Conservation (phyloP, 139 green algal species). For the Chara braunii region DNA sequence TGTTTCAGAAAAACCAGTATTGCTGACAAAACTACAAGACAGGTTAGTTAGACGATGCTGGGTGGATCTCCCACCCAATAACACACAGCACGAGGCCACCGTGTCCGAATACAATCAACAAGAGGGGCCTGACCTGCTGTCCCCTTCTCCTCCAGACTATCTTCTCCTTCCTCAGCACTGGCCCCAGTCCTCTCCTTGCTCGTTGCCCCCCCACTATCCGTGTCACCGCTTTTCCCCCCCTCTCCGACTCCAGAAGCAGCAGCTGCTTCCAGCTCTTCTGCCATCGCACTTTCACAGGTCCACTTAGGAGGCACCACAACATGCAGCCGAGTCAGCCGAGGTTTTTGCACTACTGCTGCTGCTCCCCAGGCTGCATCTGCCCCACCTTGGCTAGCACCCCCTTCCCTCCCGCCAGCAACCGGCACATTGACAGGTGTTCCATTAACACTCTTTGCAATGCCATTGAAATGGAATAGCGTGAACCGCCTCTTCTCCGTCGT, state of each 20-base stretch:
- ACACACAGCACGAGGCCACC: slow-evolving; percentile 38
- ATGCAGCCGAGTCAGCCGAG: slow-evolving; percentile 15
- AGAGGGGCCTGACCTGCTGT: slow-evolving; percentile 18
- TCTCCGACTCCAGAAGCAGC: too few relatives aligned
- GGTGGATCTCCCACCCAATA: slow-evolving; percentile 33
- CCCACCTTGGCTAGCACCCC: neutral
- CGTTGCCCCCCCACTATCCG: neutral
- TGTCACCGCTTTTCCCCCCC: neutral
- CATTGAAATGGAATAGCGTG: slow-evolving; percentile 39
- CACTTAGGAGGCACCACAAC: slow-evolving; percentile 36
- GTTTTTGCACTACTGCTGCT: slow-evolving; percentile 4
- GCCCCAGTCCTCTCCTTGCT: neutral
- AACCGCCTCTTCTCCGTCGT: slow-evolving; percentile 12
- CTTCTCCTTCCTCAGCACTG: neutral
- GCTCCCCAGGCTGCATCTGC: neutral
- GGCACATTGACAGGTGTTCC: neutral
- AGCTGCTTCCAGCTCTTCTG: too few relatives aligned
- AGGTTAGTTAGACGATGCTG: slow-evolving; percentile 37
- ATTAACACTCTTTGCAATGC: slow-evolving; percentile 32
- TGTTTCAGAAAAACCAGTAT: too few relatives aligned
- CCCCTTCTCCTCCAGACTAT: slow-evolving; percentile 7
- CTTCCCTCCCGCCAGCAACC: neutral
- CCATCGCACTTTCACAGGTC: neutral
- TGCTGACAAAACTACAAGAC: neutral
- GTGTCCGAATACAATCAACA: slow-evolving; percentile 45